Base-by-base conservation (phyloP, 2,329 filamentous ascomycete species). In the Chaetomium sp. region DNA sequence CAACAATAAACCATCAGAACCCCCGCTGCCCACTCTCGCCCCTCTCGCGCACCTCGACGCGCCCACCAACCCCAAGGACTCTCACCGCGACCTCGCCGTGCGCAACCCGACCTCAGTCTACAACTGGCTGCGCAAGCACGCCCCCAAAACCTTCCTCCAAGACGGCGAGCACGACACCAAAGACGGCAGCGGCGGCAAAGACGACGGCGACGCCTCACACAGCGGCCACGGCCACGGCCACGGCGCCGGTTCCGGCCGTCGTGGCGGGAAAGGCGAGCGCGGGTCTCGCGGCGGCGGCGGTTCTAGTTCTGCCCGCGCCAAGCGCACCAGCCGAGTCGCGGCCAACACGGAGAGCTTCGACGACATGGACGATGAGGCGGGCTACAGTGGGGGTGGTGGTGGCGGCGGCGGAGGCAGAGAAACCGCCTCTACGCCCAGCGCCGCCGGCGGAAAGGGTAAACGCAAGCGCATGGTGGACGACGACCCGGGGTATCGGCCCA, bases 61-160 rank as follows among this genome's bases (percentile, higher is more conserved):
- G 4, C 33, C 50, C 61, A 33, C 50, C 62, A 70, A 68, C 59
- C 63, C 67, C 55, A 67, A 76, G 55, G 60, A 67, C 48, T 55
- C 64, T 14, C 71, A 73, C 59, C 57, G 79, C 75, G 71, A 78
- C 72, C 67, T 79, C 49, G 77, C 79, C 34, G 71, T 90, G 32
- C 81, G 81, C 51, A 97, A 97, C 69, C 91, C 91, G 0, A 88
- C 90, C 43, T 95, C 89, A 57, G 91, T 96, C 3, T 95, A 95
- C 74, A 96, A 95, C 70, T 99, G 94, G 94, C 81, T 99, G 10
- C 82, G 89, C 60, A 85, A 89, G 67, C 80, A 96, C 70, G 86
- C 89, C 57, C 88, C 91, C 3, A 86, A 92, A 69, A 85, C 91
- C 49, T 91, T 95, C 74, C 74, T 95, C 19, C 87, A 95, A 69